Percentiles rank a stretch among this genome's conserved stretches.
Conservation (phyloP, 192 early-diverging fungal genomes). For the Umbelopsis ramanniana region DNA sequence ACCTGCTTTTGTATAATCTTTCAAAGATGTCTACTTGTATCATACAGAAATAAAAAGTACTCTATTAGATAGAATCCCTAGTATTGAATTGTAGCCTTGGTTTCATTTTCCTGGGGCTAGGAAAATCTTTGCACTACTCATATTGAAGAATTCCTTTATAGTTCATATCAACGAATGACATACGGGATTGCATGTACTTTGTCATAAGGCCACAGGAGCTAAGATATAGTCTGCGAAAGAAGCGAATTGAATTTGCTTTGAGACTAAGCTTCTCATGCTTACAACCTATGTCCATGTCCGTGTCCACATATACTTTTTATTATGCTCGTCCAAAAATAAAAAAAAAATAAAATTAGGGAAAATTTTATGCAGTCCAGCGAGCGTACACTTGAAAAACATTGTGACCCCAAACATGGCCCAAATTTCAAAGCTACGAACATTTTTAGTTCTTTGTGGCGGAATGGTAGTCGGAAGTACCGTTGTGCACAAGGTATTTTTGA, state of each 20-base stretch:
- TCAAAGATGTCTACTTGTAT: not conserved
- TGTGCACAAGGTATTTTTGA: slow-evolving; percentile 24
- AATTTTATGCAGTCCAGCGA: not conserved
- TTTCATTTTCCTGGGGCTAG: too few species aligned
- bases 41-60: not conserved
- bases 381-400: not conserved
- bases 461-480: slow-evolving; percentile 32
- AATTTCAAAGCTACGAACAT: slow-evolving; percentile 23
- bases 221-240: too few species aligned
- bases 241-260: too few species aligned
- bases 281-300: too few species aligned
- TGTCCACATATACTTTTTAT: too few species aligned
- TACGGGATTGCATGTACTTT: too few species aligned
- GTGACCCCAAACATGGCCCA: slow-evolving; percentile 7
- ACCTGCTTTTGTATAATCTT: not conserved
- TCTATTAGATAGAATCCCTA: not conserved
- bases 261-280: too few species aligned
- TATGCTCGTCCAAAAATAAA: not conserved
- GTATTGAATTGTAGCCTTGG: not conserved
- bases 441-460: slow-evolving; percentile 26
- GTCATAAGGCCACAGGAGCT: too few species aligned
- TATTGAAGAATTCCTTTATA: too few species aligned
- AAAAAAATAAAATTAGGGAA: not conserved
- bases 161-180: too few species aligned
- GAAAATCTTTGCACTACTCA: too few species aligned